Evolutionary conservation across 2,329 filamentous ascomycete species (phyloP).

Genomic region (Capronia epimyces): DNA sequence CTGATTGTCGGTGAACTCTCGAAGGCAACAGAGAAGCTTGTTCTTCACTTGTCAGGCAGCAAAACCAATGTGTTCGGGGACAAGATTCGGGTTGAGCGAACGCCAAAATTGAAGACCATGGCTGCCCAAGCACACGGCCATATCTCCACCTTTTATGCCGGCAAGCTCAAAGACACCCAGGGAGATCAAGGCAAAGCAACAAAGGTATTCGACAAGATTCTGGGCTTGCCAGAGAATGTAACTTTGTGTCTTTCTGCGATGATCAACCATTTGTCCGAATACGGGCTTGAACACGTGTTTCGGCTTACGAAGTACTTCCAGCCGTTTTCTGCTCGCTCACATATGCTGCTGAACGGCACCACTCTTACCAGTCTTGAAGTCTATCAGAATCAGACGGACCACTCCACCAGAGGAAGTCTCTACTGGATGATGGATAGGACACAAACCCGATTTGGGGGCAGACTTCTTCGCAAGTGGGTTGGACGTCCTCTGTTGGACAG

Average conservation of each 20-base stretch:
- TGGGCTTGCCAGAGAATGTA: conserved; percentile 76
- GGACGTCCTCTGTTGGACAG: conserved; percentile 81
- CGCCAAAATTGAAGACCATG: conserved; percentile 70
- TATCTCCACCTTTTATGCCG: conserved; percentile 87
- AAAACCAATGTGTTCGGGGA: conserved; percentile 91
- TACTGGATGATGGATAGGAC: conserved; percentile 96
- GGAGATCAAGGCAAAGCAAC: conserved; percentile 53
- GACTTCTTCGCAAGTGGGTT: conserved; percentile 89
- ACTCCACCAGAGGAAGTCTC: conserved; percentile 76
- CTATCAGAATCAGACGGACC: conserved; percentile 89
- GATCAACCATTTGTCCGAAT: conserved; percentile 88
- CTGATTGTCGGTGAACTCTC: conserved; percentile 87
- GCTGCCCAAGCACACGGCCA: conserved; percentile 81
- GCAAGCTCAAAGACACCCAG: conserved; percentile 63
- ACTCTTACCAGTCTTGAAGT: conserved; percentile 91
- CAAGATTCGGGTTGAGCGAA: conserved; percentile 75
- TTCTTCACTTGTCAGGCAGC: conserved; percentile 82
- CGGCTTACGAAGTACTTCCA: conserved; percentile 96
- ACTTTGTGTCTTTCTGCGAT: conserved; percentile 92
- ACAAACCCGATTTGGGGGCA: conserved; percentile 78
- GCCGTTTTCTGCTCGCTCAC: conserved; percentile 85
- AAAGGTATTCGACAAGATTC: conserved; percentile 74
- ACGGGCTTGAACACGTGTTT: conserved; percentile 91
- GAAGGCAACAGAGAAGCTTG: conserved; percentile 83
- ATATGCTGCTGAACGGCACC: conserved; percentile 95